phyloP scores from a whole-genome alignment of 345 rosid genomes.

The Murraya koenigii region DNA sequence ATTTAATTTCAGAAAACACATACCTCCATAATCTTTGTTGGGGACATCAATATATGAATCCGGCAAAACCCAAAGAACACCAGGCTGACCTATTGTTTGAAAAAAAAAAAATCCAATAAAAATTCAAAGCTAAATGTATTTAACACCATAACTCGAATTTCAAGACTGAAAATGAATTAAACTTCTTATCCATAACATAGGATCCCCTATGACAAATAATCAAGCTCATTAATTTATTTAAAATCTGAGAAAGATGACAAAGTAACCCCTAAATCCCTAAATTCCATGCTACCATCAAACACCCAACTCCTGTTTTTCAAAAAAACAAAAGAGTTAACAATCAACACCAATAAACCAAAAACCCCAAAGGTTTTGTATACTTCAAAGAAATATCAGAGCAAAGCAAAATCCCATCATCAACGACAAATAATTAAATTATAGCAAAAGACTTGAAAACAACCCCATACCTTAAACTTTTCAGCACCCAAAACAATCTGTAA shows the following conservation, averaged over 20 bases:
- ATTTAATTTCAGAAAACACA: conserved; percentile 14
- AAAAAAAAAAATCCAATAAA: neutral
- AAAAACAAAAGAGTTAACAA: neutral
- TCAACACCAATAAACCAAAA: neutral
- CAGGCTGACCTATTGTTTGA: conserved; percentile 50
- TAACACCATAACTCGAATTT: neutral
- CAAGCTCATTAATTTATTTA: neutral
- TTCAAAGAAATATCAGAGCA: neutral
- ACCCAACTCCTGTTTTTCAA: neutral
- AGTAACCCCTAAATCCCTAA: neutral
- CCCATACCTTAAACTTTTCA: neutral
- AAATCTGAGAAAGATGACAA: neutral
- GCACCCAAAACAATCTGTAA: neutral
- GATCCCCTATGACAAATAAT: neutral
- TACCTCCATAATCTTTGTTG: conserved; percentile 97
- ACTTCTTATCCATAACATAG: neutral
- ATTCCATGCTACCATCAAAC: neutral
- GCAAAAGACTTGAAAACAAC: neutral
- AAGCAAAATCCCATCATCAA: neutral
- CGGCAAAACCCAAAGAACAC: conserved; percentile 95
- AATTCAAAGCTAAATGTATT: neutral
- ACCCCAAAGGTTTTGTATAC: too few relatives aligned
- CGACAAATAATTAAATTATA: neutral
- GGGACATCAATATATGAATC: conserved; percentile 98
- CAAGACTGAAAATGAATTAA: neutral